Evolutionary conservation across 2,329 filamentous ascomycete species (phyloP).

Genomic region (Immersiporthe knoxdaviesiana): DNA sequence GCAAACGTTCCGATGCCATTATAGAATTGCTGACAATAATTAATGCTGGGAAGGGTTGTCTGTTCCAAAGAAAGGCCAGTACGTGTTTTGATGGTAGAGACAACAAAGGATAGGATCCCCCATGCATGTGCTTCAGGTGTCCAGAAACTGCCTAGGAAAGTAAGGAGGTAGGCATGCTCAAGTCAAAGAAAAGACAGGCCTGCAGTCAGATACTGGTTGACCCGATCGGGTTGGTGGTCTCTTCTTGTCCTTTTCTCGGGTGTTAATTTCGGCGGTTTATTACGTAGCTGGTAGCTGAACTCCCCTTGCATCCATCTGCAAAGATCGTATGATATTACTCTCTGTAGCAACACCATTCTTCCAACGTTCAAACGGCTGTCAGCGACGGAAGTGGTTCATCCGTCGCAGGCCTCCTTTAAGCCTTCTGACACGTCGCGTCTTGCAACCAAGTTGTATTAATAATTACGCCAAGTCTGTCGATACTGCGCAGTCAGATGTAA

Average conservation of each 20-base stretch:
- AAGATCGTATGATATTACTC: neutral
- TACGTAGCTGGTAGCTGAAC: neutral
- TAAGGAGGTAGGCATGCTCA: neutral
- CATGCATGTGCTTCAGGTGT: neutral
- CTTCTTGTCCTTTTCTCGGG: neutral
- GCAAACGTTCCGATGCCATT: neutral
- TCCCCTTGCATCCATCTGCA: neutral
- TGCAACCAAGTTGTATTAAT: no score
- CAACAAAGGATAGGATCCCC: neutral
- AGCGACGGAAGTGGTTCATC: neutral
- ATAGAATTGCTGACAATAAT: neutral
- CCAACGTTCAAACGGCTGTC: neutral
- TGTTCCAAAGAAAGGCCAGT: neutral
- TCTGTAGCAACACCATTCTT: neutral
- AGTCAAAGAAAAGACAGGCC: neutral
- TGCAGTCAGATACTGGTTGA: neutral
- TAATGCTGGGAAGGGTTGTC: no score
- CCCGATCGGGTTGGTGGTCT: neutral
- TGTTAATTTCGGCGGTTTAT: slow-evolving; percentile 1
- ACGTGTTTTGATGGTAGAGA: neutral
- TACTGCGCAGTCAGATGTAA: no score
- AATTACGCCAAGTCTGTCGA: no score
- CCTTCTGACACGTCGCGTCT: no score
- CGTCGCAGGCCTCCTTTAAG: neutral
- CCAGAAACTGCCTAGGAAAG: neutral